Conservation (phyloP, 352 stramenopile species). For the Thalassiosira livingstoniorum region DNA sequence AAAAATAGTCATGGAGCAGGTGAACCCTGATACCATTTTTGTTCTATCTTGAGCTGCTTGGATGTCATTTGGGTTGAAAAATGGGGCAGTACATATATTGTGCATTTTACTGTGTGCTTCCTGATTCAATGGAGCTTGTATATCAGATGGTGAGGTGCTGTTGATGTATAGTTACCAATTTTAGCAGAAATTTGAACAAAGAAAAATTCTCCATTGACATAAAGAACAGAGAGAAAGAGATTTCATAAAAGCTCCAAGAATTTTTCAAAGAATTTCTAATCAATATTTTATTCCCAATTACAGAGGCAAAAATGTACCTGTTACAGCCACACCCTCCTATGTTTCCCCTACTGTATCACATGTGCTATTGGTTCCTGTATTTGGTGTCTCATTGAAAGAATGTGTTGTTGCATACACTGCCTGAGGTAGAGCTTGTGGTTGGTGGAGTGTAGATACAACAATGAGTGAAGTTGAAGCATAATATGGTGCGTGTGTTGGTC, state of each 20-base stretch:
- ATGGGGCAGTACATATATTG: background rate
- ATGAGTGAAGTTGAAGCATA: background rate
- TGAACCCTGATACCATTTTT: background rate
- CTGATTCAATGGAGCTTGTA: background rate
- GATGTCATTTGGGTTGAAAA: no score
- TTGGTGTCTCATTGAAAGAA: background rate
- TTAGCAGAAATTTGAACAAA: no score
- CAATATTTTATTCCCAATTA: background rate
- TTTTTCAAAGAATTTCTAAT: no score
- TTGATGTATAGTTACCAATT: no score
- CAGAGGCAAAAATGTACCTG: background rate
- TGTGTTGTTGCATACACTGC: background rate
- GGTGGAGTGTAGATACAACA: background rate
- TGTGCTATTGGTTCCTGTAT: background rate
- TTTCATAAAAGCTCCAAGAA: no score
- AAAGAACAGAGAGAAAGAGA: no score
- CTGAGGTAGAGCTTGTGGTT: background rate
- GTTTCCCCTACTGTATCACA: no score
- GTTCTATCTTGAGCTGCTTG: background rate
- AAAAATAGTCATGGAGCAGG: no score
- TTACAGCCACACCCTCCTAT: no score
- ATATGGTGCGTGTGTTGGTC: no score
- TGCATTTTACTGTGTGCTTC: constrained; percentile 2
- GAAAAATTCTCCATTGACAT: no score
- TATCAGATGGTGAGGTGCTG: background rate